Conservation (phyloP, 352 stramenopile species). For the Pythium graminicola region DNA sequence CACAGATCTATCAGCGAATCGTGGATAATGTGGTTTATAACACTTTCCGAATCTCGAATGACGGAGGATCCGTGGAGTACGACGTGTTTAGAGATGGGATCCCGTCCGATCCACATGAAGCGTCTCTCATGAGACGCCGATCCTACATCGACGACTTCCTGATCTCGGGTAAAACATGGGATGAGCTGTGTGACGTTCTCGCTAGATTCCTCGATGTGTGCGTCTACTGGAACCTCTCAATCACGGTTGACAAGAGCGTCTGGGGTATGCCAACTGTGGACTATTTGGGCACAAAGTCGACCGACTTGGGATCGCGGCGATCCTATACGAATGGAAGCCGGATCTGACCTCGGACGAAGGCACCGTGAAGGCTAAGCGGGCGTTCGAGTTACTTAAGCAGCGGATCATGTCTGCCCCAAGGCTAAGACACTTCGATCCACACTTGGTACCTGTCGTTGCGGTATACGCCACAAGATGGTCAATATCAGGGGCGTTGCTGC, state of each 20-base stretch:
- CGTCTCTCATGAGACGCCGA: background rate
- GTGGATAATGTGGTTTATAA: slow-evolving; percentile 14
- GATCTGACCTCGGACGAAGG: background rate
- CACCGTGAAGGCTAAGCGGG: background rate
- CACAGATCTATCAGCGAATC: slow-evolving; percentile 20
- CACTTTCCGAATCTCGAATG: slow-evolving; percentile 1
- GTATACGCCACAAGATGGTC: slow-evolving; percentile 15
- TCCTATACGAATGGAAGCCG: background rate
- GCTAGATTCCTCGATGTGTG: background rate
- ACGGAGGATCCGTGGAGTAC: background rate
- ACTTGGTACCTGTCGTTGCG: background rate
- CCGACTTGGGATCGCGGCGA: too few species aligned
- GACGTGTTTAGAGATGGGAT: slow-evolving; percentile 9
- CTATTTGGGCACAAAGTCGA: too few species aligned
- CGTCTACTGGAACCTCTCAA: slow-evolving; percentile 16
- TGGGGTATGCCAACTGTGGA: slow-evolving; percentile 13
- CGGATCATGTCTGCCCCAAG: slow-evolving; percentile 7
- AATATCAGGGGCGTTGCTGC: background rate
- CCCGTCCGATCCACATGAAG: background rate
- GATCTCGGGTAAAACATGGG: background rate
- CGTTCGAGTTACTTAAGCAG: slow-evolving; percentile 12
- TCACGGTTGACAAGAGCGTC: slow-evolving; percentile 19
- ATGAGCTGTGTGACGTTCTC: slow-evolving; percentile 18
- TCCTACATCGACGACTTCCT: slow-evolving; percentile 28
- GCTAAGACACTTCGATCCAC: slow-evolving; percentile 7